Conservation (phyloP, 768 basidiomycete species). For the Gelatoporia subvermispora region DNA sequence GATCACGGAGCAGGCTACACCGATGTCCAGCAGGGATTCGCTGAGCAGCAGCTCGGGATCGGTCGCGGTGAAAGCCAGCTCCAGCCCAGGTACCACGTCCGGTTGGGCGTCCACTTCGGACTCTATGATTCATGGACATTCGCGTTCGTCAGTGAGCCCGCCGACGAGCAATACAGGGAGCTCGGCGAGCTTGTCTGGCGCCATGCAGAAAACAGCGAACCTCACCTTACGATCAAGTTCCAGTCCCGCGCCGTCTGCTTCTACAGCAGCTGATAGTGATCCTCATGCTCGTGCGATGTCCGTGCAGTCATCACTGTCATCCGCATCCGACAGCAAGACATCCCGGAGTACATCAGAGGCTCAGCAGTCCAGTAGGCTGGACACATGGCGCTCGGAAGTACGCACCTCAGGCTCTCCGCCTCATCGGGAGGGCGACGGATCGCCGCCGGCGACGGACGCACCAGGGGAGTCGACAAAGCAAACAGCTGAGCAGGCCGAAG, state of each 20-base stretch:
- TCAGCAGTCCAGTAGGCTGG: conserved; percentile 9
- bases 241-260: conserved; percentile 8
- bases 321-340: not conserved
- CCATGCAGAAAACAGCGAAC: conserved; percentile 12
- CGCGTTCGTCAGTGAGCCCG: conserved; percentile 10
- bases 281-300: conserved; percentile 2
- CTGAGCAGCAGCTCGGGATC: conserved; percentile 12
- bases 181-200: conserved; percentile 10
- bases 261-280: not conserved
- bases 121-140: not conserved
- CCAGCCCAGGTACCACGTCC: not conserved
- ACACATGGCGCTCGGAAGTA: conserved; percentile 21
- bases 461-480: not conserved
- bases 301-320: conserved; percentile 1
- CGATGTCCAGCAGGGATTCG: conserved; percentile 2
- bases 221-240: not conserved
- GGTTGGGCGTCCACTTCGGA: not conserved
- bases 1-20: not conserved
- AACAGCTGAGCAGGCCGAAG: not conserved
- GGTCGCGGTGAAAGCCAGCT: conserved; percentile 2
- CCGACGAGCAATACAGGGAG: conserved; percentile 14
- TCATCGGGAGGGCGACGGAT: not conserved
- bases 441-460: not conserved
- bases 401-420: conserved; percentile 5
- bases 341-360: not conserved